Evolutionary conservation across 2,329 filamentous ascomycete genomes (phyloP).

Genomic region (Cytospora chrysosperma): DNA sequence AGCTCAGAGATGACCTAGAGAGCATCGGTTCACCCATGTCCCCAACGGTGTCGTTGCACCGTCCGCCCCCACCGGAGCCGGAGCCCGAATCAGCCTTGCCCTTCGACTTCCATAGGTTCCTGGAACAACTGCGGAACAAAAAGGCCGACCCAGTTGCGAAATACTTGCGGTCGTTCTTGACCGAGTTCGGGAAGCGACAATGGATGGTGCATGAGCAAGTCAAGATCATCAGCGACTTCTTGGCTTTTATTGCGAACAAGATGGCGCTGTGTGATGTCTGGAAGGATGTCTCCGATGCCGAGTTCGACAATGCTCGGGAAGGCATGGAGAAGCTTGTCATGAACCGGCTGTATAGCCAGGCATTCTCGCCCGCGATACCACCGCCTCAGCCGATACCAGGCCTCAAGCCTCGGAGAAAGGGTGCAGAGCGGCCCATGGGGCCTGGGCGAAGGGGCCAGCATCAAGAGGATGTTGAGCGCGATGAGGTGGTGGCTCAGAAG

Average conservation of each 20-base stretch:
- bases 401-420: constrained; percentile 66
- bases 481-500: constrained; percentile 94
- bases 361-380: constrained; percentile 91
- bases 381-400: constrained; percentile 72
- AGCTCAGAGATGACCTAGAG: constrained; percentile 40
- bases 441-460: constrained; percentile 92
- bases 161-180: constrained; percentile 90
- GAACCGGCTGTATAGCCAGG: constrained; percentile 94
- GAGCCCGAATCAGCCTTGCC: constrained; percentile 81
- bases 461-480: constrained; percentile 95
- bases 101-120: constrained; percentile 95
- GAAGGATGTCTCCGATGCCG: constrained; percentile 90
- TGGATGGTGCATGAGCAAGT: constrained; percentile 99
- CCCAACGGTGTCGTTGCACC: constrained; percentile 51
- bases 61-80: constrained; percentile 69
- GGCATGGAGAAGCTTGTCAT: constrained; percentile 99
- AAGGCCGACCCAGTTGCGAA: constrained; percentile 97
- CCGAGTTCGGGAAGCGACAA: constrained; percentile 94
- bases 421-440: constrained; percentile 66
- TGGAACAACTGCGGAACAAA: constrained; percentile 92
- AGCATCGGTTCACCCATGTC: constrained; percentile 43
- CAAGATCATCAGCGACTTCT: constrained; percentile 95
- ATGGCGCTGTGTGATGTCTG: constrained; percentile 98
- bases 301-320: constrained; percentile 97
- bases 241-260: constrained; percentile 96